Evolutionary conservation across 805 yeast genomes (phyloP), one percentile per base, ranked within the genome.

Genomic region (Pichia phayaonensis): DNA sequence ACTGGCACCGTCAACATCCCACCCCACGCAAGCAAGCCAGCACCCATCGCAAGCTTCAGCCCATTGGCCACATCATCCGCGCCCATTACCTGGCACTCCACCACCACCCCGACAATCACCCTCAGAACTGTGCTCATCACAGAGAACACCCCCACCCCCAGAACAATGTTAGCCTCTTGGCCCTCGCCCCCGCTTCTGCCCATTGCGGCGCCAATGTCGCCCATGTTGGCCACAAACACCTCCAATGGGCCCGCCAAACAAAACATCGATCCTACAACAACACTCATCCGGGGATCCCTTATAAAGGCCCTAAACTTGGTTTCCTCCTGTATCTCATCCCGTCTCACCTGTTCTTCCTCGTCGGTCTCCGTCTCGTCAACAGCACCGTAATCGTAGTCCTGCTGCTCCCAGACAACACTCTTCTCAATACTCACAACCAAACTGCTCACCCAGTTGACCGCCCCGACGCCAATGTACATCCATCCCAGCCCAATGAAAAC

Each of bases 171-270:
- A n/a, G n/a, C n/a, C n/a, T n/a, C n/a, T n/a, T n/a, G n/a, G n/a
- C n/a, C n/a, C n/a, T n/a, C n/a, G n/a, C n/a, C 34, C 34, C 34
- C n/a, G 3, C 29, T 26, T 26, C 13, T 10, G 12, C 34, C n/a
- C 34, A n/a, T 15, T 3, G n/a, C 45, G 4, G 50, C 48, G 16
- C 49, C 46, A 21, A 24, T 18, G 10, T 72, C 60, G 38, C 92
- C 94, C 75, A 90, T 75, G 61, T 90, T 87, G 49, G 89, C 86
- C 55, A 87, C 80, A 64, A 79, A 89, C 74, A 88, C 80, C 60
- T 90, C 98, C 50, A 87, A 70, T 0, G 96, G 92, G 0, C 98
- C 98, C 26, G 87, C 67, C 34, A 83, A 75, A 44, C 88, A 66
- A 26, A 90, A 71, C 48, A 90, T 73, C 12, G 89, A 76, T 3